Evolutionary conservation across 768 basidiomycete genomes (phyloP).

Genomic region (Lentinus brumalis): DNA sequence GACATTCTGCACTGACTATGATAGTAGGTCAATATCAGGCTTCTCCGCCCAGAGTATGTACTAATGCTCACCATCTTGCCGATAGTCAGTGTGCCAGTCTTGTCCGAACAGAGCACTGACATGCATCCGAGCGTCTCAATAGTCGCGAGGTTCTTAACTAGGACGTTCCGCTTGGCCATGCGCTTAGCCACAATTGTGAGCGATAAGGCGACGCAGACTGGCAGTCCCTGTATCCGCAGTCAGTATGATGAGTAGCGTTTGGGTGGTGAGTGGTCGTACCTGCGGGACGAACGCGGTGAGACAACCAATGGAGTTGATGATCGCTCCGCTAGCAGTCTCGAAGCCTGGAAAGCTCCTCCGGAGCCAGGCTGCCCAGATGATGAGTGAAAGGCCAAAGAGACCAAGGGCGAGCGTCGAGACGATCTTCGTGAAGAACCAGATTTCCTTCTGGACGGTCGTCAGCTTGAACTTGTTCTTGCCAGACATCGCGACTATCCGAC

Average conservation of each 20-base stretch:
- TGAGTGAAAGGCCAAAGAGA: constrained; percentile 43
- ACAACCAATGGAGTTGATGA: constrained; percentile 61
- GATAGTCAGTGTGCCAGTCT: constrained; percentile 62
- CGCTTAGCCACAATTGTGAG: constrained; percentile 42
- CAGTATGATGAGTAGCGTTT: constrained; percentile 16
- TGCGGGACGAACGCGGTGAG: constrained; percentile 52
- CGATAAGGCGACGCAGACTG: constrained; percentile 56
- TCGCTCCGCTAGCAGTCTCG: constrained; percentile 51
- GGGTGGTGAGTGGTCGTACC: constrained; percentile 32
- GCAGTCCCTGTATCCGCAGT: constrained; percentile 26
- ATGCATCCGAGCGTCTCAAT: constrained; percentile 70
- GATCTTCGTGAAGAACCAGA: constrained; percentile 55
- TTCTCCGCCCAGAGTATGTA: not conserved
- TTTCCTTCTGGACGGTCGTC: constrained; percentile 49
- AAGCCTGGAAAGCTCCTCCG: constrained; percentile 41
- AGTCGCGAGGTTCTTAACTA: constrained; percentile 59
- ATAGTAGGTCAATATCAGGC: not conserved
- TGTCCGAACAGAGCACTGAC: constrained; percentile 55
- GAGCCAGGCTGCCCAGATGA: constrained; percentile 41
- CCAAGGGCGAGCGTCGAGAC: constrained; percentile 44
- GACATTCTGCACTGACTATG: constrained; percentile 42
- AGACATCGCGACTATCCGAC: constrained; percentile 53
- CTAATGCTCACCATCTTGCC: constrained; percentile 44
- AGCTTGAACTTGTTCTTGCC: constrained; percentile 47
- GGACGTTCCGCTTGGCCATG: constrained; percentile 55